Percentiles rank a stretch among this genome's conserved stretches.
Conservation (phyloP, 257 asterid species). For the Linderniella brevidens region DNA sequence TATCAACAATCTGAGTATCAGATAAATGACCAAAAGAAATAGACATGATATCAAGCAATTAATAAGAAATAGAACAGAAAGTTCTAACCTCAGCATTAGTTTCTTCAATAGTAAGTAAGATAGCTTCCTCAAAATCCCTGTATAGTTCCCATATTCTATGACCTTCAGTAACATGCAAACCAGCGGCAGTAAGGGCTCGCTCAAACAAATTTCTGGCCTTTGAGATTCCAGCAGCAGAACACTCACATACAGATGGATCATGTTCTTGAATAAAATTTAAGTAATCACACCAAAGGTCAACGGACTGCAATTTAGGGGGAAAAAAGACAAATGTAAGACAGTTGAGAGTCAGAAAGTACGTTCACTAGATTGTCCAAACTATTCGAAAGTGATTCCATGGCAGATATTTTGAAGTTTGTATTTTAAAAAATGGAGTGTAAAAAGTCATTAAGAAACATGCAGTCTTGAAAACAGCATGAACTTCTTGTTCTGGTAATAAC, state of each 20-base stretch:
- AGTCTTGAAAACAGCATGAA: too few species aligned
- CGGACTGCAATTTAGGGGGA: conserved; percentile 38
- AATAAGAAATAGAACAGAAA: conserved; percentile 8
- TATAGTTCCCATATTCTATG: conserved; percentile 72
- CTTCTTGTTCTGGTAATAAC: too few species aligned
- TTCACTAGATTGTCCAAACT: conserved; percentile 2
- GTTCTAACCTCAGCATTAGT: conserved; percentile 40
- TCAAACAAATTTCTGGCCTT: conserved; percentile 74
- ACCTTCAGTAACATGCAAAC: conserved; percentile 79
- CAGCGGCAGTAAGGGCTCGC: conserved; percentile 81
- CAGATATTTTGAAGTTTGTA: too few species aligned
- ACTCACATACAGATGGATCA: conserved; percentile 42
- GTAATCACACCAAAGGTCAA: conserved; percentile 85
- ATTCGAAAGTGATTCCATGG: too few species aligned
- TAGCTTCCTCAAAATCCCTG: conserved; percentile 72
- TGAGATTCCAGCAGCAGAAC: conserved; percentile 47
- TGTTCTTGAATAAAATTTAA: conserved; percentile 60
- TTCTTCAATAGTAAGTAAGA: conserved; percentile 38
- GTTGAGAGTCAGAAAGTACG: neutral
- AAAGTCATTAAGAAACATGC: too few species aligned
- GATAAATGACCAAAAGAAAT: too few species aligned
- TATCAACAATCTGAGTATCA: too few species aligned
- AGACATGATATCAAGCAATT: too few species aligned
- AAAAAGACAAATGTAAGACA: conserved; percentile 15
- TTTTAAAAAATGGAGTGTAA: too few species aligned